Evolutionary conservation across 169 alveolate genomes (phyloP), one percentile per base, ranked within the genome.

Genomic region (Pseudocohnilembus persalinus): DNA sequence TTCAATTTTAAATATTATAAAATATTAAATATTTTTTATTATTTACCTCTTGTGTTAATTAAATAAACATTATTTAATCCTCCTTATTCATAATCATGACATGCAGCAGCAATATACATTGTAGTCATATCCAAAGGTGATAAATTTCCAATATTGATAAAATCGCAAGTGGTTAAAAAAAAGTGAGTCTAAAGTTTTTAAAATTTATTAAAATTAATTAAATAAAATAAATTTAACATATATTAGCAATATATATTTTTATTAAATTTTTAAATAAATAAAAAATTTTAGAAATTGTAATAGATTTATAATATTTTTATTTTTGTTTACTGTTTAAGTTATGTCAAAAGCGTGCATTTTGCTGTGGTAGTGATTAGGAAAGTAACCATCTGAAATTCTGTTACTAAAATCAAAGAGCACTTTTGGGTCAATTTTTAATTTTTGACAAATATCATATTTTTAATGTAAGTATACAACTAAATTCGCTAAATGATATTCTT

Each of bases 11-110:
- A 49, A 49, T 49, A 11, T 4, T 11, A 11, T 49, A 49, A 11
- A 49, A 11, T 49, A 49, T 49, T 49, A 49, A 11, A 49, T 11
- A 49, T 11, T 49, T 49, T 49, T 4, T 49, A 49, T 11, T 49
- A 11, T 49, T 11, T 49, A 76, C 88, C 85, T 78, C 88, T 83
- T 1, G 91, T 84, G 74, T 89, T 87, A 24, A 74, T 83, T 74
- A 92, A 33, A 74, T 77, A 92, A 75, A 84, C 81, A 79, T 92
- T 92, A 77, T 85, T 92, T 72, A 89, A 29, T 11, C 95, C 95
- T 11, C 91, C 92, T 84, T 92, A 93, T 79, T 91, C 85, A 35
- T 63, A 88, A 77, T 91, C 94, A 78, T 91, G 94, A 64, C 90
- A 86, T 20, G 91, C 77, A 1, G 91, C 88, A 15, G 90, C 79